Base-by-base conservation (phyloP, 805 yeast genomes). In the Cyberlindnera euphorbiae region DNA sequence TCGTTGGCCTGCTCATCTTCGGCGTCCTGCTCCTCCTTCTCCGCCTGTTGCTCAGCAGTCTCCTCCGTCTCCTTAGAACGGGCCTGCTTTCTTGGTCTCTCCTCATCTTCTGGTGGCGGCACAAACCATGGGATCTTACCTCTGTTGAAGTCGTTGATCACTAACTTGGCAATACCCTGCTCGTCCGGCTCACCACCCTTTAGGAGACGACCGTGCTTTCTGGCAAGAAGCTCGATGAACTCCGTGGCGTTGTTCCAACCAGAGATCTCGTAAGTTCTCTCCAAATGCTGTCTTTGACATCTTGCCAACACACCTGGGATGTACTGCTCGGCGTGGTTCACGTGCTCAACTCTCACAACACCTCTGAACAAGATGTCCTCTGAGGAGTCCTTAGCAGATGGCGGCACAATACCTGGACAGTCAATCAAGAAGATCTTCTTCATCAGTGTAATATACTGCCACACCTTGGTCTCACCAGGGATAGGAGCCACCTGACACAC, bases 141-240 rank as follows among this genome's bases (percentile, higher is more conserved):
- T 63, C 98, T 76, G 64, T 88, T 90, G 71, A 90, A 90, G 60
- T 90, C 98, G 51, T 87, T 87, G 59, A 90, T 73, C 21, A 90
- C 82, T 55, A 82, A 81, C 61, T 88, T 90, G 26, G 97, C 79
- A 38, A 90, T 87, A 52, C 96, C 94, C 47, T 81, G 70, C 63
- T 90, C 97, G 60, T 90, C 97, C 1, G 97, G 95, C 64, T 93
- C 98, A 47, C 97, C 98, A 42, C 98, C 98, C 62, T 90, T 90
- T 49, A 93, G 64, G 49, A 90, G 71, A 60, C 96, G 77, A 44
- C 98, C 98, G 35, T 78, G 84, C 62, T 93, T 93, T 59, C 95
- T 78, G 2, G 97, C 97, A 47, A 90, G 69, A 55, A 86, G 67
- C 63, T 93, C 96, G 43, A 90, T 75, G 54, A 90, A 93, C 53